phyloP scores from a whole-genome alignment of 2,329 filamentous ascomycete species.

The Neofusicoccum umdonicola region DNA sequence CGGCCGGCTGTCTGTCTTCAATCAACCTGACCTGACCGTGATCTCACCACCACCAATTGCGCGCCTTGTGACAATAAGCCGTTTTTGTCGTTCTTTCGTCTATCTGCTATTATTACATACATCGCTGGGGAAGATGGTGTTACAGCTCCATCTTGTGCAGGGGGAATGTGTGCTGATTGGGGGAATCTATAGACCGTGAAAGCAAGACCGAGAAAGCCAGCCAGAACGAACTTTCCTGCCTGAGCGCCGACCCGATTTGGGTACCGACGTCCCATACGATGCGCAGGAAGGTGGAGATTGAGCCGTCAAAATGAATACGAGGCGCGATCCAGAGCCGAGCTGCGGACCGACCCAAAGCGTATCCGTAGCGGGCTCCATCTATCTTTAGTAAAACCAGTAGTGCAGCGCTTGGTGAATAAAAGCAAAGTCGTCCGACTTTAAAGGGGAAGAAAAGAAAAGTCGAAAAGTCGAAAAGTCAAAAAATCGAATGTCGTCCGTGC shows the following conservation, averaged over 20 bases:
- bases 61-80: not conserved
- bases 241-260: not conserved
- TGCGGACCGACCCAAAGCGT: not conserved
- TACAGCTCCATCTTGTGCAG: not conserved
- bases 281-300: not conserved
- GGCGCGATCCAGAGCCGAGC: not conserved
- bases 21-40: not conserved
- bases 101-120: not conserved
- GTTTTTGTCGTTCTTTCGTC: constrained; percentile 2
- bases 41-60: not conserved
- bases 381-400: not conserved
- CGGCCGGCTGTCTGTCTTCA: not conserved
- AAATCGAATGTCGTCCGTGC: not conserved
- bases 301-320: not conserved
- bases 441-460: not conserved
- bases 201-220: not conserved
- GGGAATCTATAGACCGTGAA: not conserved
- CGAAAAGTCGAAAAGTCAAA: not conserved
- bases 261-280: not conserved
- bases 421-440: not conserved
- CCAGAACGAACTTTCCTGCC: not conserved
- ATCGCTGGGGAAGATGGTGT: not conserved
- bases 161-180: not conserved
- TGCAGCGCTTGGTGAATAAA: not conserved
- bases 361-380: not conserved